phyloP scores from a whole-genome alignment of 306 rosid genomes.

The Senna siamea region DNA sequence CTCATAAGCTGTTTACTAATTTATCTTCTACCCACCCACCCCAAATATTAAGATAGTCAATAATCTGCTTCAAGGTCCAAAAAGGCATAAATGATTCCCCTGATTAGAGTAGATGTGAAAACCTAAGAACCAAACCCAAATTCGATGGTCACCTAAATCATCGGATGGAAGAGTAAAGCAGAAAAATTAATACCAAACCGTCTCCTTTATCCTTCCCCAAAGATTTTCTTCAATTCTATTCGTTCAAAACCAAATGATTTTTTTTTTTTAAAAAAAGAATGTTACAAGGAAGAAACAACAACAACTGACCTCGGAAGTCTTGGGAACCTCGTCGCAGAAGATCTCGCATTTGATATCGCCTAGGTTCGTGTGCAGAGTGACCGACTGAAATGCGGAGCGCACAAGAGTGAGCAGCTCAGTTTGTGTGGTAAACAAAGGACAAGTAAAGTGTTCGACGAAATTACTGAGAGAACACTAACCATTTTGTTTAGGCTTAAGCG shows the following conservation, averaged over 20 bases:
- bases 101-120: neutral
- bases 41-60: neutral
- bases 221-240: neutral
- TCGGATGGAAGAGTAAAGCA: neutral
- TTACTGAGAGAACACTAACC: constrained; percentile 31
- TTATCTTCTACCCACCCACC: no score
- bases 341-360: constrained; percentile 96
- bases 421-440: neutral
- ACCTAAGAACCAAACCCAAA: neutral
- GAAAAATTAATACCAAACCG: neutral
- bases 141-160: neutral
- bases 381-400: constrained; percentile 52
- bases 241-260: no score
- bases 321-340: constrained; percentile 92
- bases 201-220: neutral
- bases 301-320: constrained; percentile 72
- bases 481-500: constrained; percentile 9
- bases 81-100: neutral
- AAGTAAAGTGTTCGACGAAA: neutral
- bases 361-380: constrained; percentile 92
- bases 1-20: no score
- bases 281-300: no score
- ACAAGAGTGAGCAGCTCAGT: neutral
- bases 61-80: neutral
- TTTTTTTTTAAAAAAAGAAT: no score